phyloP scores from a whole-genome alignment of 805 yeast genomes.

The Saturnispora dispora region DNA sequence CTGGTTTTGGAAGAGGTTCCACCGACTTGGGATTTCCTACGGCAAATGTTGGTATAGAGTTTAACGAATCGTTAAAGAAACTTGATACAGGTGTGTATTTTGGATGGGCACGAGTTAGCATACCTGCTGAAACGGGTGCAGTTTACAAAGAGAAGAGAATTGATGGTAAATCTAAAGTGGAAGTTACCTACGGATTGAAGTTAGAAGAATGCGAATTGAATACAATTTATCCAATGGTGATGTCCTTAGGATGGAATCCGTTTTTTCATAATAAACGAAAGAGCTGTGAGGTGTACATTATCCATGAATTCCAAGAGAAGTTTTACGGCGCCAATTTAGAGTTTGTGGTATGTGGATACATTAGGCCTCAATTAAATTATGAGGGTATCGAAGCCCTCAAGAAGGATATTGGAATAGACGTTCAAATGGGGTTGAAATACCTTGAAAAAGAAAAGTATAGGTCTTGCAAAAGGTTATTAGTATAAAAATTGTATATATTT shows the following conservation, averaged over 20 bases:
- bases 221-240: constrained; percentile 68
- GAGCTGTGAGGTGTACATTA: constrained; percentile 80
- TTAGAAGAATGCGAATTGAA: constrained; percentile 37
- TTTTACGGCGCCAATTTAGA: constrained; percentile 79
- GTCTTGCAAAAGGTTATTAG: constrained; percentile 21
- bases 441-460: constrained; percentile 36
- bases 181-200: constrained; percentile 51
- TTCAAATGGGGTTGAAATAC: constrained; percentile 49
- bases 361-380: constrained; percentile 85
- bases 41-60: constrained; percentile 68
- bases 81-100: constrained; percentile 79
- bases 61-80: constrained; percentile 32
- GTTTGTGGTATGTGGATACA: constrained; percentile 72
- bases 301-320: constrained; percentile 55
- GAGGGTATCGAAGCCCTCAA: constrained; percentile 75
- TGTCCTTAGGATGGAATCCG: constrained; percentile 96
- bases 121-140: background rate
- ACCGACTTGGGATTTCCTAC: constrained; percentile 92
- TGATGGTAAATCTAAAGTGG: constrained; percentile 35
- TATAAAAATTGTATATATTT: background rate
- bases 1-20: constrained; percentile 96
- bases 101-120: constrained; percentile 42
- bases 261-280: constrained; percentile 71
- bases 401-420: constrained; percentile 74
- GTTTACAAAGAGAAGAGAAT: constrained; percentile 16